Conservation (phyloP, 2,329 filamentous ascomycete genomes). For the Aspergillus quadrilineatus region DNA sequence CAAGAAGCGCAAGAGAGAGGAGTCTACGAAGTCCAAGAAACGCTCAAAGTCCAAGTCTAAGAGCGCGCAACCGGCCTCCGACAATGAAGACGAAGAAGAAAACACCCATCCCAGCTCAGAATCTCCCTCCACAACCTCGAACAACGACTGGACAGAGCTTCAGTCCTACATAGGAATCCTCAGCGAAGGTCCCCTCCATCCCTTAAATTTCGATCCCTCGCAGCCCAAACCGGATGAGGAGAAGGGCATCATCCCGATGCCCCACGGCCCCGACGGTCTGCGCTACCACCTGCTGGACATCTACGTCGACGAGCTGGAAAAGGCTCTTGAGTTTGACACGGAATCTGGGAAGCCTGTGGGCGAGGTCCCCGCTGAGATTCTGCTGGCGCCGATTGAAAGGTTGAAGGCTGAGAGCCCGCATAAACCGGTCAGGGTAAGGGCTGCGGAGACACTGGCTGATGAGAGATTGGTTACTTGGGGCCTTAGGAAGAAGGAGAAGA, state of each 20-base stretch:
- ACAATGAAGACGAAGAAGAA: slow-evolving; percentile 15
- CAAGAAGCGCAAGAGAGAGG: slow-evolving; percentile 34
- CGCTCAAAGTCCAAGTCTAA: slow-evolving; percentile 23
- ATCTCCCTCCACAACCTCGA: not conserved
- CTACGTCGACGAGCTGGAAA: slow-evolving; percentile 86
- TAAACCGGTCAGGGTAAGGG: slow-evolving; percentile 70
- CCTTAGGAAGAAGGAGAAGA: slow-evolving; percentile 37
- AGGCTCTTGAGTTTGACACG: slow-evolving; percentile 56
- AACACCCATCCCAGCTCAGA: not conserved
- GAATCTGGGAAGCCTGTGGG: slow-evolving; percentile 35
- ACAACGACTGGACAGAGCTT: slow-evolving; percentile 30
- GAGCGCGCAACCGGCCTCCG: slow-evolving; percentile 24
- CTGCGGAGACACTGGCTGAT: slow-evolving; percentile 69
- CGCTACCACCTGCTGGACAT: slow-evolving; percentile 85
- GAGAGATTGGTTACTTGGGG: slow-evolving; percentile 68
- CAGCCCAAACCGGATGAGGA: slow-evolving; percentile 28
- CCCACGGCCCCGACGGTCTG: slow-evolving; percentile 75
- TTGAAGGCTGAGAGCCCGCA: slow-evolving; percentile 56
- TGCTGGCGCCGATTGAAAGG: slow-evolving; percentile 47
- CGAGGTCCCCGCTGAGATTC: slow-evolving; percentile 39
- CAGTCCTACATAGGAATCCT: slow-evolving; percentile 41
- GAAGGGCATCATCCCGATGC: slow-evolving; percentile 35
- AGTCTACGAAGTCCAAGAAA: slow-evolving; percentile 24
- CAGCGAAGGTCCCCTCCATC: slow-evolving; percentile 41
- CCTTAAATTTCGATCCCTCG: slow-evolving; percentile 40